Evolutionary conservation across 257 asterid genomes (phyloP), one percentile per base, ranked within the genome.

Genomic region (Solanum tarijense): DNA sequence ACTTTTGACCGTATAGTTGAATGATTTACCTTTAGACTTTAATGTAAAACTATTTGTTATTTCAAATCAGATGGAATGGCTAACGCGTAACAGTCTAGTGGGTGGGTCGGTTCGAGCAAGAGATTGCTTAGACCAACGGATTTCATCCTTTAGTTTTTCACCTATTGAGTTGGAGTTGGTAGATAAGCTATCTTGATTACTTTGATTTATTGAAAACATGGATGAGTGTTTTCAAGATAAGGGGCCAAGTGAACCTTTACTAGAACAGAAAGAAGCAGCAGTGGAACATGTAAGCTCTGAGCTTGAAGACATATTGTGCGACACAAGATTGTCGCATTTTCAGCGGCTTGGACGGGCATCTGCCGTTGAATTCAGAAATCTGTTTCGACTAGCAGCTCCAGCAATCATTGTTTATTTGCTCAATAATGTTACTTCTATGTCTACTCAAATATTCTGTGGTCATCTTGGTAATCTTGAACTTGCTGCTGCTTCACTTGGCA

Each of bases 401-500:
- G 90, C 94, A 7, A 82, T 90, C 39, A 88, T 89, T 5, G 91
- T 90, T 34, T 88, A 90, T 86, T 87, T 90, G 91, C 92, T 90
- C 7, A 91, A 90, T 83, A 92, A 89, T 79, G 52, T 92, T 4
- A 85, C 87, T 43, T 90, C 92, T n/a, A 88, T 92, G 92, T 92
- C 94, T 2, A 89, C 94, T 7, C 94, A 90, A 85, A 89, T 92
- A 65, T 92, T 88, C 75, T 92, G 93, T 78, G 93, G 93, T 2
- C 93, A 92, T 84, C 89, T 92, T 6, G 90, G 93, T 10, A 92
- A 92, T 87, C 86, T 89, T 60, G 87, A 87, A 41, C 92, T 92
- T 1, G 92, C 94, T 35, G 94, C 92, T 55, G 87, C 92, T 68
- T 90, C 94, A 20, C 92, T 92, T 9, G 94, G 91, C 58, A 92